Conservation (phyloP, 805 yeast species). For the Saccharomycopsis sp. region DNA sequence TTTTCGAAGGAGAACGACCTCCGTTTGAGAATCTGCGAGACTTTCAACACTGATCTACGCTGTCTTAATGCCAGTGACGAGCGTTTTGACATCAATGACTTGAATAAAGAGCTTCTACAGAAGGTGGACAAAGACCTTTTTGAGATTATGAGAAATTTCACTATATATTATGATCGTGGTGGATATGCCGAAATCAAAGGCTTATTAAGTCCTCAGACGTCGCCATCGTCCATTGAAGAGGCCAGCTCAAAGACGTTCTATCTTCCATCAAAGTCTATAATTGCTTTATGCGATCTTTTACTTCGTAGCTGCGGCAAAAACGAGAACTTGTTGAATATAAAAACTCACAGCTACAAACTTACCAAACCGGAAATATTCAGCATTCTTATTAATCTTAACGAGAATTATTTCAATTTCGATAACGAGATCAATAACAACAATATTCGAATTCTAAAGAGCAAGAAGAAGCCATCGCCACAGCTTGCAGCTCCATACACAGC, state of each 20-base stretch:
- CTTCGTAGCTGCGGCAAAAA: constrained; percentile 13
- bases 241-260: constrained; percentile 8
- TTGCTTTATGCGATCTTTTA: constrained; percentile 16
- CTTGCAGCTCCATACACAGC: not conserved
- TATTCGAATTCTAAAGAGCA: constrained; percentile 9
- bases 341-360: constrained; percentile 8
- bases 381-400: constrained; percentile 18
- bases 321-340: constrained; percentile 7
- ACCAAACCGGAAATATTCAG: constrained; percentile 19
- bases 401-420: constrained; percentile 21
- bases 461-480: constrained; percentile 2
- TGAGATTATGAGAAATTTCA: constrained; percentile 18
- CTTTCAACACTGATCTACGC: constrained; percentile 15
- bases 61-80: constrained; percentile 15
- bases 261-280: constrained; percentile 19
- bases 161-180: constrained; percentile 20
- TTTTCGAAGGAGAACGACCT: constrained; percentile 18
- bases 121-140: constrained; percentile 19
- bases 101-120: constrained; percentile 18
- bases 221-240: constrained; percentile 1
- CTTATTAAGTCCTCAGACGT: constrained; percentile 10
- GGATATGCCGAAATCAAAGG: constrained; percentile 18
- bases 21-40: constrained; percentile 15
- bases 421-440: constrained; percentile 19
- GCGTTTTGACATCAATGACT: constrained; percentile 14